Percentiles rank a stretch among this genome's conserved stretches.
Evolutionary conservation across 345 rosid species (phyloP).

Genomic region (Citrus glauca): DNA sequence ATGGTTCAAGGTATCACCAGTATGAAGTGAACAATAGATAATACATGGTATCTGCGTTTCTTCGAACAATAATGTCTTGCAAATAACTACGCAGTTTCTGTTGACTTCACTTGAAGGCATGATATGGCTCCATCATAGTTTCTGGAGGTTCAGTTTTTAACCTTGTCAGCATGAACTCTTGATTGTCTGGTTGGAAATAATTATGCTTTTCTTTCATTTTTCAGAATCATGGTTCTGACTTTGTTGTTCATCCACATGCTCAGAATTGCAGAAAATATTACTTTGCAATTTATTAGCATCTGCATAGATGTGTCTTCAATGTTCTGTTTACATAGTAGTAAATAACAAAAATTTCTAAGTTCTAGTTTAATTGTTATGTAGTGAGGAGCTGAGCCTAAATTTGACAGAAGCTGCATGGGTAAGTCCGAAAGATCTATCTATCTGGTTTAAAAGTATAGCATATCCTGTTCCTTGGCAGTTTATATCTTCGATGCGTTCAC

Average conservation of each 20-base stretch:
- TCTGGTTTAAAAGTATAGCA: not conserved
- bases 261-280: not conserved
- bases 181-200: not conserved
- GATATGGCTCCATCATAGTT: not conserved
- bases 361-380: constrained; percentile 34
- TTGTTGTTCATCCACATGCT: not conserved
- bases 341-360: constrained; percentile 1
- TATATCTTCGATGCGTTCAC: constrained; percentile 12
- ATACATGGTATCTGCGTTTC: not conserved
- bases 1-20: not conserved
- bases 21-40: not conserved
- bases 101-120: not conserved
- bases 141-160: not conserved
- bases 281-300: not conserved
- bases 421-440: constrained; percentile 22
- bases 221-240: not conserved
- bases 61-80: not conserved
- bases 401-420: constrained; percentile 98
- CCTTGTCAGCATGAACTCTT: not conserved
- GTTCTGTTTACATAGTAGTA: not conserved
- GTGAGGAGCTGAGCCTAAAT: constrained; percentile 82
- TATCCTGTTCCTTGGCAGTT: constrained; percentile 5
- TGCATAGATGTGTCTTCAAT: not conserved
- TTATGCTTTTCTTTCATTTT: not conserved
- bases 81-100: not conserved